These are phyloP conservation scores for Termitomyces heimii DNA, from an alignment of 768 basidiomycete species.

Conservation along the genomic window DNA sequence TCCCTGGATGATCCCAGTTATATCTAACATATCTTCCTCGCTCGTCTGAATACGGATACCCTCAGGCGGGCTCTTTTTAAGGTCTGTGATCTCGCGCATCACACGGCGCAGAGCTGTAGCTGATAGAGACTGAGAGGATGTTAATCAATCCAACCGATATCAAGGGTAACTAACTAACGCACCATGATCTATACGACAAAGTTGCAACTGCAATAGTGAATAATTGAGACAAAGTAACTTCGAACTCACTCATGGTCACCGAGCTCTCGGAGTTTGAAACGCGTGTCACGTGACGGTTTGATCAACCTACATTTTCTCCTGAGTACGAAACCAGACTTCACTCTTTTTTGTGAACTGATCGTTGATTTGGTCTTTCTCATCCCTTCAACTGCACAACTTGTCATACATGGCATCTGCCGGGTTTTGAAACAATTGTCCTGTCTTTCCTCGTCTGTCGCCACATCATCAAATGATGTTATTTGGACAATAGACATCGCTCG, in stretches of 20 bases:
- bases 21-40: conserved; percentile 85
- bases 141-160: neutral
- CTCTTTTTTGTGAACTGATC: too few relatives aligned
- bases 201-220: neutral
- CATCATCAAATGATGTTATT: neutral
- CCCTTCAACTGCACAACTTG: too few relatives aligned
- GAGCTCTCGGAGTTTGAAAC: conserved; percentile 8
- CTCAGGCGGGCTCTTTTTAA: conserved; percentile 81
- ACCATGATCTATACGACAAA: conserved; percentile 11
- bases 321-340: too few relatives aligned
- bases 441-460: too few relatives aligned
- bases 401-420: neutral
- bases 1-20: conserved; percentile 85
- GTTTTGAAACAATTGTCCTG: too few relatives aligned
- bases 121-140: conserved; percentile 29
- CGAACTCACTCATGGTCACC: neutral
- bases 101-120: conserved; percentile 74
- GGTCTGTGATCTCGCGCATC: conserved; percentile 79
- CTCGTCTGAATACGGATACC: conserved; percentile 85
- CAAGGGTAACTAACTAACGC: neutral
- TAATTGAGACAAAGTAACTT: conserved; percentile 8
- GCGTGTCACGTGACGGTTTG: neutral
- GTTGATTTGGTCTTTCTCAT: too few relatives aligned
- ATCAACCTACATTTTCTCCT: too few relatives aligned
- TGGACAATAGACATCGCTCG: neutral